Conservation (phyloP, 1,284 basidiomycete species). For the Schizophyllum amplum region DNA sequence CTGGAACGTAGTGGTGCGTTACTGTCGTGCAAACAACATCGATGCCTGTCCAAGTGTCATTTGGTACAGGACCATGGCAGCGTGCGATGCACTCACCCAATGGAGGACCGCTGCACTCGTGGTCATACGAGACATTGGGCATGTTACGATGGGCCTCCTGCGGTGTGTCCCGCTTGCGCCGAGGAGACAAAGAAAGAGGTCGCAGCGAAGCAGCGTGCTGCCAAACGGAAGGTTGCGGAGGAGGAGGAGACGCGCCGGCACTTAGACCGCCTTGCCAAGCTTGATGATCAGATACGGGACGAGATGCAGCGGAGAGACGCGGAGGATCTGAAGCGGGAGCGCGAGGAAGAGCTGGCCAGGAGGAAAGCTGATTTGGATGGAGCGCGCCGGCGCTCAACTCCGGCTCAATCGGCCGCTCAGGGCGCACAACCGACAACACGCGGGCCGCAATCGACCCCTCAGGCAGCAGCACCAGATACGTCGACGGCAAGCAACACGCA, state of each 20-base stretch:
- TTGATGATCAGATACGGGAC: slow-evolving; percentile 15
- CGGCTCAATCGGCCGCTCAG: no score
- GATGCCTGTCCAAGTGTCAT: slow-evolving; percentile 50
- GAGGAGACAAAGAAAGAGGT: slow-evolving; percentile 21
- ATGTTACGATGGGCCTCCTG: slow-evolving; percentile 22
- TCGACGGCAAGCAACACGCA: no score
- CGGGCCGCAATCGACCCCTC: no score
- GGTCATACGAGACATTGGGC: slow-evolving; percentile 22
- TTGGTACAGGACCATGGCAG: slow-evolving; percentile 37
- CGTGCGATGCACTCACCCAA: slow-evolving; percentile 18
- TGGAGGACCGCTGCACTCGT: slow-evolving; percentile 13
- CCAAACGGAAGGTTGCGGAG: slow-evolving; percentile 8
- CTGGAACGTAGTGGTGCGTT: slow-evolving; percentile 27
- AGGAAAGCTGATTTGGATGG: slow-evolving; percentile 16
- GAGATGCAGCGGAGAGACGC: neutral
- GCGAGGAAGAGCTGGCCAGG: slow-evolving; percentile 10
- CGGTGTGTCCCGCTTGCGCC: slow-evolving; percentile 26
- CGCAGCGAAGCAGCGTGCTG: slow-evolving; percentile 21
- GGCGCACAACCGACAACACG: no score
- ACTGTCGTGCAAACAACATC: slow-evolving; percentile 41
- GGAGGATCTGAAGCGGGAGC: neutral
- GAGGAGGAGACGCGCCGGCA: neutral
- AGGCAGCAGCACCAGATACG: no score
- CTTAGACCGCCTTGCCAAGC: slow-evolving; percentile 10
- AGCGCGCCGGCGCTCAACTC: slow-evolving; percentile 4